phyloP scores from a whole-genome alignment of 1,139 yeast species.

The Geotrichum histeridarum region DNA sequence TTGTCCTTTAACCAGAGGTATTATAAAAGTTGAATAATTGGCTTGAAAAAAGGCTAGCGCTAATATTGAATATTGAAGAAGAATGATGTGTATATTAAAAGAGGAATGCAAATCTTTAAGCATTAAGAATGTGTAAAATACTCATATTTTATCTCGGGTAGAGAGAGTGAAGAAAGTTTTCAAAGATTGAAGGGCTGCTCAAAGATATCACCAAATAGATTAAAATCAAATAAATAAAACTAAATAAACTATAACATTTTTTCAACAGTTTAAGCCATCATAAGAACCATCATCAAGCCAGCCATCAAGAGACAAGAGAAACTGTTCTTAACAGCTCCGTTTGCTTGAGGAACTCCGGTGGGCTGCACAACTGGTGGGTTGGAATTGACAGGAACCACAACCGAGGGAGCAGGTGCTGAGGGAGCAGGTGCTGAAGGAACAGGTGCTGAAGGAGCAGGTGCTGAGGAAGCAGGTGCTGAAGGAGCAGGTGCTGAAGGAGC shows the following conservation, averaged over 20 bases:
- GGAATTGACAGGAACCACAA: neutral
- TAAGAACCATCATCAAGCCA: constrained; percentile 3
- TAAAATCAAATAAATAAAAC: neutral
- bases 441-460: neutral
- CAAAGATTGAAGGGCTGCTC: no score
- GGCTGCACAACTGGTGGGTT: constrained; percentile 6
- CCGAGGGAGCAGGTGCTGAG: neutral
- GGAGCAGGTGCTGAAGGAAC: neutral
- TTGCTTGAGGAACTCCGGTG: constrained; percentile 1
- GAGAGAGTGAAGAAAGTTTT: no score
- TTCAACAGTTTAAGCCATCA: constrained; percentile 1
- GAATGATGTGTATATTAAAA: no score
- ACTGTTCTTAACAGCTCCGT: constrained; percentile 1
- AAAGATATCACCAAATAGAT: neutral
- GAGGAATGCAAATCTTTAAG: no score
- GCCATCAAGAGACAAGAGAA: neutral
- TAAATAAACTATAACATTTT: no score
- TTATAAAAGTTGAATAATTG: neutral
- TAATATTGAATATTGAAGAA: no score
- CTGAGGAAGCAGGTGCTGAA: neutral
- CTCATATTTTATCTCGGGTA: no score
- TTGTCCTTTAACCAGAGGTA: neutral
- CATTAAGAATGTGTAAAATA: no score
- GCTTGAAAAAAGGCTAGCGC: neutral
- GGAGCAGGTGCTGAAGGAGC: neutral